A percentile compares a stretch with the other conserved stretches of the same genome.
These are phyloP conservation scores for Colletotrichum simmondsii DNA, from an alignment of 2,329 filamentous ascomycete genomes.

Conservation along the genomic window DNA sequence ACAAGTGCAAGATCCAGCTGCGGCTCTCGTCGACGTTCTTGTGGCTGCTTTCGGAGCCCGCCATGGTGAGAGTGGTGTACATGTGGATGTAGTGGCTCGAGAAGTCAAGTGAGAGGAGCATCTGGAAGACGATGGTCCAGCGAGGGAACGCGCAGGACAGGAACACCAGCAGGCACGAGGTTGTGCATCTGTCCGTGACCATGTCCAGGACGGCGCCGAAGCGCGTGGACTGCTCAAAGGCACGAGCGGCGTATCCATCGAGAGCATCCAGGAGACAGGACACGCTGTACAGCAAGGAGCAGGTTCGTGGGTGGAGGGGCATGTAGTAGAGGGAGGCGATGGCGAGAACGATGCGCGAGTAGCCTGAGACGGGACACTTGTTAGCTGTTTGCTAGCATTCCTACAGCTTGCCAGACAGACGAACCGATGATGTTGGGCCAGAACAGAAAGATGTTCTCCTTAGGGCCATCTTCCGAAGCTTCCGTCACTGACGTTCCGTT, in stretches of 20 bases:
- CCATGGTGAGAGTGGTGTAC: conserved; percentile 94
- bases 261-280: conserved; percentile 96
- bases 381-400: not conserved
- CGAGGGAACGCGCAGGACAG: conserved; percentile 93
- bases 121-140: conserved; percentile 94
- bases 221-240: conserved; percentile 89
- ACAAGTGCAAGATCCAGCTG: conserved; percentile 91
- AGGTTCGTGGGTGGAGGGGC: conserved; percentile 97
- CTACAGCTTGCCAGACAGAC: conserved; percentile 36
- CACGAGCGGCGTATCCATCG: conserved; percentile 86
- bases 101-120: conserved; percentile 90
- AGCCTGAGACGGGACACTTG: conserved; percentile 62
- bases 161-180: conserved; percentile 93
- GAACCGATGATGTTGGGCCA: conserved; percentile 84
- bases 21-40: conserved; percentile 92
- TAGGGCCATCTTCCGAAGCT: conserved; percentile 48
- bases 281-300: conserved; percentile 89
- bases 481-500: conserved; percentile 48
- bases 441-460: conserved; percentile 85
- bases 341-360: conserved; percentile 81
- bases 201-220: conserved; percentile 98
- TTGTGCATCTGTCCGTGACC: conserved; percentile 98
- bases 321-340: conserved; percentile 98
- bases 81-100: conserved; percentile 99
- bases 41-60: conserved; percentile 82